Evolutionary conservation across 352 stramenopile species (phyloP).

Genomic region (Globisporangium abappressorium): DNA sequence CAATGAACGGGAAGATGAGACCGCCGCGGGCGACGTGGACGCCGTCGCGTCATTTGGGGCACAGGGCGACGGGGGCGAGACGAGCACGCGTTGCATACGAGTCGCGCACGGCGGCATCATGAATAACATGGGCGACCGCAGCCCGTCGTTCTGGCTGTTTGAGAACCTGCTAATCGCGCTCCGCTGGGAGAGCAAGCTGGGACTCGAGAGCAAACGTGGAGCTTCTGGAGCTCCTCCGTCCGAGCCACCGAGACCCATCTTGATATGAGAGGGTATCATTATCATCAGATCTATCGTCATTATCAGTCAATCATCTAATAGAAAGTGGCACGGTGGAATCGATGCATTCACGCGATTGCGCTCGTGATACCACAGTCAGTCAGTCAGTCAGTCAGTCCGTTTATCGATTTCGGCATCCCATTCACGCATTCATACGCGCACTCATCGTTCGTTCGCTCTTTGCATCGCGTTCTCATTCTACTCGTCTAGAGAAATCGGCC

Average conservation of each 20-base stretch:
- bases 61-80: conserved; percentile 17
- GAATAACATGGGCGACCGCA: conserved; percentile 59
- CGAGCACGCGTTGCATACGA: conserved; percentile 17
- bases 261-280: background rate
- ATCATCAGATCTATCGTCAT: background rate
- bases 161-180: conserved; percentile 53
- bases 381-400: background rate
- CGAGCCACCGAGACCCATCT: background rate
- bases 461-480: no score
- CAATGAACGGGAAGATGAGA: conserved; percentile 10
- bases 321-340: background rate
- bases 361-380: background rate
- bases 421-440: background rate
- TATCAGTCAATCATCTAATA: conserved; percentile 1
- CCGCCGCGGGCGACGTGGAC: background rate
- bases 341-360: background rate
- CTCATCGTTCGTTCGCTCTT: background rate
- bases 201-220: conserved; percentile 17
- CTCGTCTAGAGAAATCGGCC: no score
- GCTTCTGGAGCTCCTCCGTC: background rate
- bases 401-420: background rate
- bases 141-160: conserved; percentile 54
- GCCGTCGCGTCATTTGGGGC: background rate
- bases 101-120: conserved; percentile 55
- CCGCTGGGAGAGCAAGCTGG: conserved; percentile 50